Evolutionary conservation across 2,329 filamentous ascomycete genomes (phyloP).

Genomic region (Sarocladium kiliense): DNA sequence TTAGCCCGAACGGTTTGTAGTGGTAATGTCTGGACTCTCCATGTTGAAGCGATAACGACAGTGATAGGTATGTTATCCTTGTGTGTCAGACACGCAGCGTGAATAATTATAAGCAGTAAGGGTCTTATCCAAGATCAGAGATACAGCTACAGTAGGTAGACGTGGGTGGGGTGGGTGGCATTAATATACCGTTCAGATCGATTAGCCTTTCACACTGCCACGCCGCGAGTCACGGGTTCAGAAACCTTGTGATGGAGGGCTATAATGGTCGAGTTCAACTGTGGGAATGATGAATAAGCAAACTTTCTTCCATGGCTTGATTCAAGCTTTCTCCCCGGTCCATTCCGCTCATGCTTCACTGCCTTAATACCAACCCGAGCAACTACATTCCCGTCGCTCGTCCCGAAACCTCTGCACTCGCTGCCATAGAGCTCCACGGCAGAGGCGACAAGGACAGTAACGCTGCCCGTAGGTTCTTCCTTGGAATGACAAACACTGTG

Average conservation of each 20-base stretch:
- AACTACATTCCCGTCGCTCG: not conserved
- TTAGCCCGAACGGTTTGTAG: not conserved
- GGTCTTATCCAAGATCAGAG: not conserved
- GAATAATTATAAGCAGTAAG: not conserved
- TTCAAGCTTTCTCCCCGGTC: not conserved
- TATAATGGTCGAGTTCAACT: not conserved
- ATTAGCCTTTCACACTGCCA: not conserved
- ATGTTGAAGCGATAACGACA: not conserved
- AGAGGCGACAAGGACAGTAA: not conserved
- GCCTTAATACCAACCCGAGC: not conserved
- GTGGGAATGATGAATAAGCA: not conserved
- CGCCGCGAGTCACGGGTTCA: not conserved
- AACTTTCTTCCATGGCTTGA: not conserved
- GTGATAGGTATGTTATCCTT: not conserved
- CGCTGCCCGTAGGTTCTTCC: not conserved
- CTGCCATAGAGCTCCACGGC: not conserved
- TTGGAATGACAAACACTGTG: not conserved
- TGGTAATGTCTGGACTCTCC: not conserved
- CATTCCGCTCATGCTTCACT: not conserved
- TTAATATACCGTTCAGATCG: not conserved
- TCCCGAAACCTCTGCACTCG: not conserved
- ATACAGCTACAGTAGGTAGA: not conserved
- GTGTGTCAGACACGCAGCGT: not conserved
- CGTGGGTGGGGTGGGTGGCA: not conserved
- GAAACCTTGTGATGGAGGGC: not conserved